These are phyloP conservation scores for Komagataella mondaviorum DNA, from an alignment of 805 yeast species.

Conservation along the genomic window DNA sequence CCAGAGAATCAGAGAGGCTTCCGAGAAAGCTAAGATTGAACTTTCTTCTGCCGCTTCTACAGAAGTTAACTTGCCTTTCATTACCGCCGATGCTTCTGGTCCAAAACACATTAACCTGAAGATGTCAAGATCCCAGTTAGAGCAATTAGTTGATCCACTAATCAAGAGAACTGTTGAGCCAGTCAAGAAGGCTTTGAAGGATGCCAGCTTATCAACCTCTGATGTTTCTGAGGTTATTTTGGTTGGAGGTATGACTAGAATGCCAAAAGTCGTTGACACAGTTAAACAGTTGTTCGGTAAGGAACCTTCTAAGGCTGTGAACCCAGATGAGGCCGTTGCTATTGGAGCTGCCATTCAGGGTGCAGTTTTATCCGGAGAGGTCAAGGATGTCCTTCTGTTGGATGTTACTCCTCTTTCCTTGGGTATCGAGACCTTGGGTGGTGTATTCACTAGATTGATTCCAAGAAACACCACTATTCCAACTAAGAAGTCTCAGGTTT, in stretches of 20 bases:
- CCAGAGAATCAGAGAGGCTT: conserved; percentile 69
- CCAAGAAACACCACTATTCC: conserved; percentile 94
- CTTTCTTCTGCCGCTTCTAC: conserved; percentile 52
- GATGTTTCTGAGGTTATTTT: conserved; percentile 65
- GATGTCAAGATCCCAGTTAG: conserved; percentile 56
- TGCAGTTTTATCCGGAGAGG: conserved; percentile 73
- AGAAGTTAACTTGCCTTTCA: conserved; percentile 57
- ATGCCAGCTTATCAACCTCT: conserved; percentile 51
- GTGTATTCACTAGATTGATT: conserved; percentile 87
- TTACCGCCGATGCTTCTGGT: conserved; percentile 31
- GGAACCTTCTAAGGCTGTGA: conserved; percentile 58
- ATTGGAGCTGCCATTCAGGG: conserved; percentile 87
- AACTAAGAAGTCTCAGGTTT: conserved; percentile 90
- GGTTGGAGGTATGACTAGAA: conserved; percentile 86
- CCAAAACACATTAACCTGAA: conserved; percentile 46
- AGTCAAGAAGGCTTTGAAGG: conserved; percentile 60
- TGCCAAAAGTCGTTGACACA: conserved; percentile 63
- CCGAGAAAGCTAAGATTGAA: conserved; percentile 68
- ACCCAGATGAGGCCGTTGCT: conserved; percentile 92
- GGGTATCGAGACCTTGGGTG: conserved; percentile 97
- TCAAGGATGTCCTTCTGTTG: conserved; percentile 60
- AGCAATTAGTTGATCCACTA: conserved; percentile 49
- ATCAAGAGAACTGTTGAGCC: conserved; percentile 61
- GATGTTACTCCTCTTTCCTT: conserved; percentile 82
- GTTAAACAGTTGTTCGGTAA: conserved; percentile 48